These are phyloP conservation scores for Candida ascalaphidarum DNA, from an alignment of 805 yeast genomes.

Conservation along the genomic window DNA sequence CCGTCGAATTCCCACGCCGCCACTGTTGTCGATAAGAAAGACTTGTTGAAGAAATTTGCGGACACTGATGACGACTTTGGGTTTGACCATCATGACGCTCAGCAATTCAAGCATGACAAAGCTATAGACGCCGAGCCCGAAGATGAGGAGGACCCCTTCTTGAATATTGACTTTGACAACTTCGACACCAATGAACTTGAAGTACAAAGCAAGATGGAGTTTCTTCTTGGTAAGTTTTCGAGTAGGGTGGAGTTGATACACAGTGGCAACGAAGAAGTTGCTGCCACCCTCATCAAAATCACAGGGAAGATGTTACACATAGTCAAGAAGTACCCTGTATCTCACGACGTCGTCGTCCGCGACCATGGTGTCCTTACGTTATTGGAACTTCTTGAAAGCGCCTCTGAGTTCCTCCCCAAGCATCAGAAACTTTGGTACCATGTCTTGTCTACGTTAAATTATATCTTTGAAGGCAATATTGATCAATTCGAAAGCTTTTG, in stretches of 20 bases:
- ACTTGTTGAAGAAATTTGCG: constrained; percentile 20
- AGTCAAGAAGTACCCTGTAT: constrained; percentile 28
- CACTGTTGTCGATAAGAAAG: constrained; percentile 10
- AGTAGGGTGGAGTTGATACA: constrained; percentile 21
- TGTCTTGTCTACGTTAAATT: constrained; percentile 24
- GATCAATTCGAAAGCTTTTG: constrained; percentile 33
- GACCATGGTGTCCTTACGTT: constrained; percentile 34
- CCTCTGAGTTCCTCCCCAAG: constrained; percentile 20
- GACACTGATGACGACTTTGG: constrained; percentile 15
- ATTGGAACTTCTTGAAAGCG: constrained; percentile 29
- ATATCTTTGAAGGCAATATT: constrained; percentile 19
- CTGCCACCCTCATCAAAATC: constrained; percentile 20
- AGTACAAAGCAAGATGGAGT: constrained; percentile 31
- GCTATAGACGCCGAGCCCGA: constrained; percentile 5
- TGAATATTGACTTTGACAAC: constrained; percentile 26
- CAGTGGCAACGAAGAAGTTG: constrained; percentile 20
- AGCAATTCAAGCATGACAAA: not conserved
- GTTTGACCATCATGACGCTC: constrained; percentile 4
- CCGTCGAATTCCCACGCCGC: no score
- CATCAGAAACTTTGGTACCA: constrained; percentile 28
- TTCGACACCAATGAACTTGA: constrained; percentile 35
- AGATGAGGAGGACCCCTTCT: constrained; percentile 29
- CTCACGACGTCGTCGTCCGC: constrained; percentile 30
- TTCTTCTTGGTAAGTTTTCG: constrained; percentile 22
- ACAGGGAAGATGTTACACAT: constrained; percentile 30